Conservation (phyloP, 805 yeast species). For the Lipomyces kockii region DNA sequence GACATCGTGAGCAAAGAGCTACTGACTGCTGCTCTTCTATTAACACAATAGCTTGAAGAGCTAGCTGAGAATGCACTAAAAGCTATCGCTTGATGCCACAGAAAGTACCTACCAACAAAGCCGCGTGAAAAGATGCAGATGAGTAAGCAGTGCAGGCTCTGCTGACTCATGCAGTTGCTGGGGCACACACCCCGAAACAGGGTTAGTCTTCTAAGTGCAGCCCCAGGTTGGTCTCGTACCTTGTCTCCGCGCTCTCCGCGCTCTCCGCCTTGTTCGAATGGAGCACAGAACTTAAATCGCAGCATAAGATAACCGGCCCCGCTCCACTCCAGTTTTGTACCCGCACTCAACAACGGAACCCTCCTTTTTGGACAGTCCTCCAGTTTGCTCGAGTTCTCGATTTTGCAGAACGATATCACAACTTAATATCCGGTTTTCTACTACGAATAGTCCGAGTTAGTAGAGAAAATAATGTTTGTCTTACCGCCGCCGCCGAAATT, state of each 20-base stretch:
- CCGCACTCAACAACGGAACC: not conserved
- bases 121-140: not conserved
- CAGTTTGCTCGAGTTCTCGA: not conserved
- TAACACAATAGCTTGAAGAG: not conserved
- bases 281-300: not conserved
- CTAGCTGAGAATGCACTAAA: not conserved
- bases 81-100: not conserved
- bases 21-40: not conserved
- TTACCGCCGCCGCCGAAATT: constrained; percentile 45
- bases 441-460: not conserved
- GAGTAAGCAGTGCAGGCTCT: not conserved
- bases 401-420: not conserved
- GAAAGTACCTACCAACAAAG: not conserved
- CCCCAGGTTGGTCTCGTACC: not conserved
- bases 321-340: not conserved
- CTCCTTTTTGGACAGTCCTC: not conserved
- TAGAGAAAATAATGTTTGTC: constrained; percentile 40
- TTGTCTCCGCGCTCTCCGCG: not conserved
- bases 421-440: not conserved
- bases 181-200: no score
- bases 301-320: not conserved
- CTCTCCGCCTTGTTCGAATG: not conserved
- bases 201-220: not conserved
- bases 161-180: not conserved
- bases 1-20: constrained; percentile 19